Evolutionary conservation across 352 stramenopile species (phyloP).

Genomic region (Pythium aristosporum): DNA sequence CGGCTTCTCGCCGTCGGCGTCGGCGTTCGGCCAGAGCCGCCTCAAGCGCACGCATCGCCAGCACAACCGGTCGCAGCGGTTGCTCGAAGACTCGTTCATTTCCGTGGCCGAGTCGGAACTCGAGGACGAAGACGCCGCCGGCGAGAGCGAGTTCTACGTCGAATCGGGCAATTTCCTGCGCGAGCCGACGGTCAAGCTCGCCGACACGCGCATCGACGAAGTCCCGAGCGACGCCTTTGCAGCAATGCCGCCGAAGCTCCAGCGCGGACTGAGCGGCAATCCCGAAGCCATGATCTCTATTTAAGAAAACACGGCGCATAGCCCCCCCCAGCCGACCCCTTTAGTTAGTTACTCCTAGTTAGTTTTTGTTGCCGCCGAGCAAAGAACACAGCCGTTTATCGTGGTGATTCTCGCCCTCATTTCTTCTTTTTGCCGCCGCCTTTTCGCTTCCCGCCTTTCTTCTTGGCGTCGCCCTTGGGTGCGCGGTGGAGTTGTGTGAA

Average conservation of each 20-base stretch:
- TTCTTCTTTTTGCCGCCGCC: constrained; percentile 23
- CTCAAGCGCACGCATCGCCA: constrained; percentile 8
- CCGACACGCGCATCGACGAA: constrained; percentile 27
- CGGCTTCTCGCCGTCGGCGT: constrained; percentile 10
- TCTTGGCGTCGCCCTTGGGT: constrained; percentile 69
- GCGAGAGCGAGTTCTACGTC: constrained; percentile 27
- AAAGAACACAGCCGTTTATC: too few relatives aligned
- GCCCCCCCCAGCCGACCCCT: not conserved
- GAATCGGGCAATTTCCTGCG: constrained; percentile 28
- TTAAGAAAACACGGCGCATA: constrained; percentile 13
- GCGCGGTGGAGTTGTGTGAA: constrained; percentile 75
- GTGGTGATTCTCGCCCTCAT: not conserved
- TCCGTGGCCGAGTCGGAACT: constrained; percentile 31
- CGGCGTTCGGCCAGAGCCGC: constrained; percentile 24
- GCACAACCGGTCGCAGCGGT: constrained; percentile 18
- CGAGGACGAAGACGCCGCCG: constrained; percentile 26
- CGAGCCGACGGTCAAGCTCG: constrained; percentile 20
- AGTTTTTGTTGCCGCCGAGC: too few relatives aligned
- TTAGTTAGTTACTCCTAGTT: not conserved
- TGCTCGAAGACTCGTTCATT: constrained; percentile 27
- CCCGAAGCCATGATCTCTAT: constrained; percentile 32
- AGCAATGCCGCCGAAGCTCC: constrained; percentile 8
- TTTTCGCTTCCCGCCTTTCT: constrained; percentile 65
- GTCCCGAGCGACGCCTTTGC: constrained; percentile 13
- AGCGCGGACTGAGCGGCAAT: constrained; percentile 20